Conservation (phyloP, 2,329 filamentous ascomycete genomes). For the Lasiodiplodia gonubiensis region DNA sequence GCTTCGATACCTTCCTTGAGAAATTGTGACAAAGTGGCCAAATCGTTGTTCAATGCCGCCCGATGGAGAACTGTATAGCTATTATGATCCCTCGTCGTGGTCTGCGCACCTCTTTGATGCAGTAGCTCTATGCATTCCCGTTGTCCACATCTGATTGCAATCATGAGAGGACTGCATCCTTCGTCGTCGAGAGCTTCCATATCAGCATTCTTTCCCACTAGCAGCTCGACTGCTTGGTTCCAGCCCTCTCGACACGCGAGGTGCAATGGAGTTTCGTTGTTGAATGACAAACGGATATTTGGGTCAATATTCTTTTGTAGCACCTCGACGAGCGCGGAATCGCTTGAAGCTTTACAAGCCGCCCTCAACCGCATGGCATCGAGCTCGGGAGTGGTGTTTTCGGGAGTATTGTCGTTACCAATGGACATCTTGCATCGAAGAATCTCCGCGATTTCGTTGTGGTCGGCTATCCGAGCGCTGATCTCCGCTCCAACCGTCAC, state of each 20-base stretch:
- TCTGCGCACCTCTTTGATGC: not conserved
- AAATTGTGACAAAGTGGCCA: not conserved
- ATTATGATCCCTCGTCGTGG: fast-evolving
- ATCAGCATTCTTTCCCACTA: not conserved
- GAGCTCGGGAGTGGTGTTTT: not conserved
- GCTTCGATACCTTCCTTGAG: not conserved
- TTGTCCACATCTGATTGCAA: not conserved
- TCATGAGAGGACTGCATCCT: not conserved
- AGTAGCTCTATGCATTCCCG: not conserved
- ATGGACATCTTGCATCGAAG: not conserved
- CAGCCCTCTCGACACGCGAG: not conserved
- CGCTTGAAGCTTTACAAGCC: not conserved
- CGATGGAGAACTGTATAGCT: not conserved
- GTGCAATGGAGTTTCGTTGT: not conserved
- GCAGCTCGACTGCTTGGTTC: not conserved
- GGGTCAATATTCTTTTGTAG: not conserved
- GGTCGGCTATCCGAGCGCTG: not conserved
- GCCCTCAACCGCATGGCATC: not conserved
- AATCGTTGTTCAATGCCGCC: not conserved
- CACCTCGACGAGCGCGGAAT: not conserved
- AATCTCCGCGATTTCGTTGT: not conserved
- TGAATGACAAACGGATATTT: not conserved
- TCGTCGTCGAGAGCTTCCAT: not conserved
- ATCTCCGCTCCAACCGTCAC: not conserved
- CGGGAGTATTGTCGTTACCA: too few species aligned